phyloP scores from a whole-genome alignment of 202 grass and related monocot genomes.

The Digitaria exilis region DNA sequence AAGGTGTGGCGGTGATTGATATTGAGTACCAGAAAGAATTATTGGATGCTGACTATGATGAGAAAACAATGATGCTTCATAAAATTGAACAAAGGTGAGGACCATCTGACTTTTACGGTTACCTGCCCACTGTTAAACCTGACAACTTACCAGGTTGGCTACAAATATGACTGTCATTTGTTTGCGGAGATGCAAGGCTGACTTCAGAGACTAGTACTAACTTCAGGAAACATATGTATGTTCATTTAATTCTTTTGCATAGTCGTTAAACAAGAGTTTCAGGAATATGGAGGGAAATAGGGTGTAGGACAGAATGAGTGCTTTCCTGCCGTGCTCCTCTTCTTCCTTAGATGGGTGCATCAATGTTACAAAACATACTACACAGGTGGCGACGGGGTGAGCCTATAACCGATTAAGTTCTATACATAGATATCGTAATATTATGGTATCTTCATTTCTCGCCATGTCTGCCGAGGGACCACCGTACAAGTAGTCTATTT shows the following conservation, averaged over 20 bases:
- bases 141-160: too few relatives aligned
- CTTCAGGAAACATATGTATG: neutral
- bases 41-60: conserved; percentile 35
- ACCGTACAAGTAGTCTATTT: too few relatives aligned
- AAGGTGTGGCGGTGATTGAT: conserved; percentile 36
- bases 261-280: neutral
- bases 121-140: too few relatives aligned
- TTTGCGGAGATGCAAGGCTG: neutral
- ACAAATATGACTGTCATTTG: neutral
- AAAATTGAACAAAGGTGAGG: neutral
- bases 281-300: too few relatives aligned
- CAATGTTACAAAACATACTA: neutral
- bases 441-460: too few relatives aligned
- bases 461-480: too few relatives aligned
- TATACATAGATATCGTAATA: neutral
- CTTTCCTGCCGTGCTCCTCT: too few relatives aligned
- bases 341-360: neutral
- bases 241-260: neutral
- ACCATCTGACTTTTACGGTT: neutral
- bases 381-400: neutral
- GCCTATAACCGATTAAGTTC: neutral
- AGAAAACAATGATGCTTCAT: conserved; percentile 28
- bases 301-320: too few relatives aligned
- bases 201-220: neutral
- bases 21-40: conserved; percentile 34